These are phyloP conservation scores for Atkinsonella hypoxylon DNA, from an alignment of 2,329 filamentous ascomycete species.

Conservation along the genomic window DNA sequence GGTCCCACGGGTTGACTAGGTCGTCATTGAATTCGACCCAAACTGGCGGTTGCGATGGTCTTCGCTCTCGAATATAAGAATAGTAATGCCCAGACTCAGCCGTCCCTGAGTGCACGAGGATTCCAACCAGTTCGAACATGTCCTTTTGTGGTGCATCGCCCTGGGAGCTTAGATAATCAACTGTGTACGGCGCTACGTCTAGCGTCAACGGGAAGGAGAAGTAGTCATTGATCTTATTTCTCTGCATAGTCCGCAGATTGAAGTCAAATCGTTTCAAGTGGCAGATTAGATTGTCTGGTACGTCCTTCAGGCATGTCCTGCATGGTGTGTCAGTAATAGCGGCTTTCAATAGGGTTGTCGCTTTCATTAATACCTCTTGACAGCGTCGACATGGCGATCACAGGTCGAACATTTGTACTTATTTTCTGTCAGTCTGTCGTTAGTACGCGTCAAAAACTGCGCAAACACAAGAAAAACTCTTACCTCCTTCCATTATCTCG, in stretches of 20 bases:
- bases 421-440: constrained; percentile 52
- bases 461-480: constrained; percentile 11
- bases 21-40: constrained; percentile 97
- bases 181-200: constrained; percentile 80
- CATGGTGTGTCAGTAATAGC: constrained; percentile 7
- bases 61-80: constrained; percentile 79
- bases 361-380: constrained; percentile 53
- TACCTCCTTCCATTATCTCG: constrained; percentile 85
- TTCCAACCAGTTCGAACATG: constrained; percentile 84
- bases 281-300: constrained; percentile 90
- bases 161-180: constrained; percentile 63
- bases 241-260: constrained; percentile 61
- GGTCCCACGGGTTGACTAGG: constrained; percentile 65
- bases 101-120: constrained; percentile 85
- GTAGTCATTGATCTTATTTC: constrained; percentile 90
- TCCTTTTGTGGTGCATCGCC: constrained; percentile 46
- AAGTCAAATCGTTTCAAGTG: constrained; percentile 86
- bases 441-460: background rate
- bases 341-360: background rate
- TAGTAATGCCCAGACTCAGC: constrained; percentile 96
- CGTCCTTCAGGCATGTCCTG: constrained; percentile 79
- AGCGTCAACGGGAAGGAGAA: constrained; percentile 79
- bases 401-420: constrained; percentile 96
- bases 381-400: constrained; percentile 78
- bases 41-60: constrained; percentile 33